Base-by-base conservation (phyloP, 2,329 filamentous ascomycete genomes). In the Aureobasidium vineae region DNA sequence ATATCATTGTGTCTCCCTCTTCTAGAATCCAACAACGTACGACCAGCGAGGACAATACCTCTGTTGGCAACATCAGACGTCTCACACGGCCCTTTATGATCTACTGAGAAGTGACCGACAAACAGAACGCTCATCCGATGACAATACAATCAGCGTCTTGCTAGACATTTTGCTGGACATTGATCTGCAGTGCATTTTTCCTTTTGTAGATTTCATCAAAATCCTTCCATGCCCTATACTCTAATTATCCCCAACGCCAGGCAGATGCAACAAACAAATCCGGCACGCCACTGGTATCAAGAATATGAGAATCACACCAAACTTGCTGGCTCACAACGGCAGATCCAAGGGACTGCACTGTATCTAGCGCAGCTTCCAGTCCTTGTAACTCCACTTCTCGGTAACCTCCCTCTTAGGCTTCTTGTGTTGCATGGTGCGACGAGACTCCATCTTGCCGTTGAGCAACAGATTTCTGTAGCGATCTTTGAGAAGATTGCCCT, bases 341-440 rank as follows among this genome's bases (percentile, higher is more conserved):
- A 36, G 33, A 1, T 19, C 43, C 41, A 45, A 33, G 38, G 11
- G 23, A 23, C 43, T 11, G 23, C 28, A 26, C n/a, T 47, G 45
- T 45, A 36, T 54, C n/a, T 45, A 68, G 33, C 49, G 60, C 64
- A 90, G 78, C 72, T 82, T 84, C 79, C 97, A 99, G 77, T 99
- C 95, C 84, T 99, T 99, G 82, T 97, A 91, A 52, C 89, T 87
- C 95, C 95, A 99, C 80, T 98, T 99, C 85, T 98, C 95, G 7
- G 92, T 97, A 61, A 88, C 79, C 77, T 90, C 91, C 71, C 82
- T 88, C 83, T 88, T 93, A 70, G 86, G 86, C 82, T 95, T 91
- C 84, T 91, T 96, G 73, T 85, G 85, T 80, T 95, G 94, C 67
- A 94, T 86, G 63, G 88, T 88, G 75, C 89, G 89, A 72, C 95